Conservation (phyloP, 2,329 filamentous ascomycete genomes). For the Verticillium nubilum region DNA sequence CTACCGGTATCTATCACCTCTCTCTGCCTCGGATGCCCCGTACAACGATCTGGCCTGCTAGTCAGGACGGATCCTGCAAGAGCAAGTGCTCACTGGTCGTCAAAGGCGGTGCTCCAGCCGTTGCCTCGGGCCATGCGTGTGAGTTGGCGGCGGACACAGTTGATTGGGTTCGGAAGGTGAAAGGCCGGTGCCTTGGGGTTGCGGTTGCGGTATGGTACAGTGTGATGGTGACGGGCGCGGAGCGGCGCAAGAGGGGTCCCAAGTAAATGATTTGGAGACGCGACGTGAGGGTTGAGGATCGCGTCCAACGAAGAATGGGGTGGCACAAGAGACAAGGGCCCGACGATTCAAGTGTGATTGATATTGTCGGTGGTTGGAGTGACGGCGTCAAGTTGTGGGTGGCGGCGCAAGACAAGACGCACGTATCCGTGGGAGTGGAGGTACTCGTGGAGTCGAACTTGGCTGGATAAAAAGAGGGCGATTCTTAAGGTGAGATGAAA, state of each 20-base stretch:
- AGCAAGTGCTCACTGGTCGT: not conserved
- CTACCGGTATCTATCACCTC: not conserved
- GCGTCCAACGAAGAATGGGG: conserved; percentile 6
- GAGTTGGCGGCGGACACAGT: conserved; percentile 2
- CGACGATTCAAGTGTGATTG: conserved; percentile 7
- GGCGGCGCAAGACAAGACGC: conserved; percentile 9
- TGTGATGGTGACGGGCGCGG: not conserved
- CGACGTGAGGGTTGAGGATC: conserved; percentile 2
- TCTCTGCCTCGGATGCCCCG: not conserved
- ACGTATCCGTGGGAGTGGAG: conserved; percentile 3
- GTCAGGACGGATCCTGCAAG: not conserved
- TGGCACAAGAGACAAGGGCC: conserved; percentile 7
- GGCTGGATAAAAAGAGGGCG: conserved; percentile 8
- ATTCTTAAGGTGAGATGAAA: not conserved
- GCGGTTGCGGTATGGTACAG: conserved; percentile 2
- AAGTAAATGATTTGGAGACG: not conserved
- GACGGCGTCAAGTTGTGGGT: conserved; percentile 9
- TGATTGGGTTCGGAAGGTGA: conserved; percentile 6
- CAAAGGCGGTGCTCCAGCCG: not conserved
- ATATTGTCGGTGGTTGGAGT: conserved; percentile 3
- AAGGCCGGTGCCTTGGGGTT: conserved; percentile 3
- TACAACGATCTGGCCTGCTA: not conserved
- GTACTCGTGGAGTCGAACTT: conserved; percentile 8
- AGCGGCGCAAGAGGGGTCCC: not conserved
- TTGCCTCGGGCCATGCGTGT: not conserved